A percentile compares a stretch with the other conserved stretches of the same genome.
These are phyloP conservation scores for Gossypium ekmanianum DNA, from an alignment of 345 rosid genomes.

Conservation along the genomic window DNA sequence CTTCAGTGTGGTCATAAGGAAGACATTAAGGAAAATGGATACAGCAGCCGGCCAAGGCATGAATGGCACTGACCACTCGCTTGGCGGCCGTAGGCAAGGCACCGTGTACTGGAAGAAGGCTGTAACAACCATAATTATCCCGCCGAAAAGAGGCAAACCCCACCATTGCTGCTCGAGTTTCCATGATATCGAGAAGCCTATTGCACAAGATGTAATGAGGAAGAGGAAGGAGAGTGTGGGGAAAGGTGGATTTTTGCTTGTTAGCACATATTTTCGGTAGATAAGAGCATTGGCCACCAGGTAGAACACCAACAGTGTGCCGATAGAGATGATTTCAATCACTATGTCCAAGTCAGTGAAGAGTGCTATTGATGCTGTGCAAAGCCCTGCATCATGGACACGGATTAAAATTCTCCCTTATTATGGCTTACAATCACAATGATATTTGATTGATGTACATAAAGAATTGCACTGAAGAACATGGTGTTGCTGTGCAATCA, in stretches of 20 bases:
- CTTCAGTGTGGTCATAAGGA: constrained; percentile 69
- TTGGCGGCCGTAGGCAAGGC: constrained; percentile 22
- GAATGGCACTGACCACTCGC: constrained; percentile 72
- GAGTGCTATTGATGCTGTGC: constrained; percentile 87
- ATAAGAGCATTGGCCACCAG: constrained; percentile 85
- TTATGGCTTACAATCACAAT: neutral
- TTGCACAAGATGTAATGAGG: constrained; percentile 55
- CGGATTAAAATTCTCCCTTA: neutral
- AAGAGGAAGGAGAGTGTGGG: constrained; percentile 62
- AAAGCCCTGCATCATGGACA: constrained; percentile 51
- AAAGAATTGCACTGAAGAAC: neutral
- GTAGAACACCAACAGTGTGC: constrained; percentile 87
- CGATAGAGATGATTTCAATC: constrained; percentile 61
- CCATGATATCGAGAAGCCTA: constrained; percentile 70
- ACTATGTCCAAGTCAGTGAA: constrained; percentile 76
- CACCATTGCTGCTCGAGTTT: constrained; percentile 50
- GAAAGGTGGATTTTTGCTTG: constrained; percentile 42
- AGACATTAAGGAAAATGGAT: constrained; percentile 68
- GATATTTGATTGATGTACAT: neutral
- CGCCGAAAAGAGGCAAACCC: constrained; percentile 49
- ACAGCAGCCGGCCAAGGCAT: constrained; percentile 94
- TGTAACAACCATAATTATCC: constrained; percentile 36
- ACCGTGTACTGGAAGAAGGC: constrained; percentile 42
- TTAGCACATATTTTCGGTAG: constrained; percentile 53
- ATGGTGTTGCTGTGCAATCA: neutral